A percentile compares a stretch with the other conserved stretches of the same genome.
Conservation (phyloP, 352 stramenopile genomes). For the Pelagophyceae sp. region DNA sequence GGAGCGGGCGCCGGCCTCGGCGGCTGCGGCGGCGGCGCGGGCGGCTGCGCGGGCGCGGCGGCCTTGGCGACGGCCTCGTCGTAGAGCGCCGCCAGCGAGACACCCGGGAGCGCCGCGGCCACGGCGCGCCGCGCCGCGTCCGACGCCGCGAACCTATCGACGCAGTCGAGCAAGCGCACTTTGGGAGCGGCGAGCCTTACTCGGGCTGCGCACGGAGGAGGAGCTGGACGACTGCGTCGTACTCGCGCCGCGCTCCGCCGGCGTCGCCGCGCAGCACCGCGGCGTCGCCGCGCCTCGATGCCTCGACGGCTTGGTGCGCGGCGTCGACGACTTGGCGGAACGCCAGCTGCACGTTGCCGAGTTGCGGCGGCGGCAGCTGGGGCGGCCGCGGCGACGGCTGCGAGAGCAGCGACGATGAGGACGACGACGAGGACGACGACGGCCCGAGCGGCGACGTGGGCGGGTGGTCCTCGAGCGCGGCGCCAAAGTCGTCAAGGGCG, state of each 20-base stretch:
- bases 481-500: background rate
- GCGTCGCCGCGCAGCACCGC: background rate
- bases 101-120: background rate
- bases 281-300: background rate
- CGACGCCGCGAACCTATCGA: background rate
- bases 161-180: too few relatives aligned
- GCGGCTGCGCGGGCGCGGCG: background rate
- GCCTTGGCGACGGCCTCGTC: background rate
- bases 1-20: background rate
- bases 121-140: background rate
- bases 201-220: background rate
- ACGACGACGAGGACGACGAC: background rate
- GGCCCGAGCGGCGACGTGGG: background rate
- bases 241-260: background rate
- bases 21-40: background rate
- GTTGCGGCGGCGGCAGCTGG: too few relatives aligned
- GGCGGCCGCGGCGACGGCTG: too few relatives aligned
- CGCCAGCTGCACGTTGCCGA: too few relatives aligned
- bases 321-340: background rate
- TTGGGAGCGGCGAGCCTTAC: too few relatives aligned
- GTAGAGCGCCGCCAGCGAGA: conserved; percentile 6
- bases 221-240: background rate
- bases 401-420: too few relatives aligned
- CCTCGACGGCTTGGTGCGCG: background rate
- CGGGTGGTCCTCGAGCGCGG: background rate